phyloP scores from a whole-genome alignment of 768 basidiomycete genomes.

The Chalciporus pseudorubinellus region DNA sequence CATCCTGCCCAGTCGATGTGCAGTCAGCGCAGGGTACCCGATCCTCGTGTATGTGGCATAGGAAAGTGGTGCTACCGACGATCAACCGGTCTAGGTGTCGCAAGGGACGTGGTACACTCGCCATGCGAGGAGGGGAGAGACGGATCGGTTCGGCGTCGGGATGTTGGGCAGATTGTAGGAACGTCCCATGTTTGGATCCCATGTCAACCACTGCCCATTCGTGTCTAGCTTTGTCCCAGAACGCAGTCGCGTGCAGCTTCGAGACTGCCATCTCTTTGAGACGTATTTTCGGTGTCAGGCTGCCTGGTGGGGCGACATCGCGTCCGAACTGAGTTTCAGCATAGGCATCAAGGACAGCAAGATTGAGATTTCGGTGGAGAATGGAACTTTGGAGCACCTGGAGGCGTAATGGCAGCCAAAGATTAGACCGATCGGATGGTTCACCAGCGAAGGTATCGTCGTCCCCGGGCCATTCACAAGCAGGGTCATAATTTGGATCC shows the following conservation, averaged over 20 bases:
- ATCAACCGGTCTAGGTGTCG: conserved; percentile 63
- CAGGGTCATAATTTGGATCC: conserved; percentile 42
- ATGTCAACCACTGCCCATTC: conserved; percentile 81
- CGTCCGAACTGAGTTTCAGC: conserved; percentile 72
- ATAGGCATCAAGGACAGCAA: conserved; percentile 63
- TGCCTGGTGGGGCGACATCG: conserved; percentile 53
- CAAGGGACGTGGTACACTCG: conserved; percentile 65
- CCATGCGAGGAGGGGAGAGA: conserved; percentile 61
- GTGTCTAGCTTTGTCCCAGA: conserved; percentile 57
- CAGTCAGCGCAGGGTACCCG: conserved; percentile 63
- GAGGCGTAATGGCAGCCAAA: conserved; percentile 35
- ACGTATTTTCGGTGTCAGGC: conserved; percentile 59
- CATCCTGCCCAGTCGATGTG: conserved; percentile 45
- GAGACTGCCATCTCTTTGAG: conserved; percentile 84
- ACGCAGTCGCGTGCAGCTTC: conserved; percentile 74
- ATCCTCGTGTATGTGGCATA: conserved; percentile 65
- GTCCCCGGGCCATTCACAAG: conserved; percentile 60
- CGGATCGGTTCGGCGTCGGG: conserved; percentile 37
- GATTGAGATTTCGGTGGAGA: conserved; percentile 47
- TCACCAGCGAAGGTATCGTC: conserved; percentile 29
- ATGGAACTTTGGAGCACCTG: conserved; percentile 39
- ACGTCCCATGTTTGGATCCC: conserved; percentile 86
- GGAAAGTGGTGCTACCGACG: conserved; percentile 69
- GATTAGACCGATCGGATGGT: neutral
- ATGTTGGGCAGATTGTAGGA: conserved; percentile 37